Conservation (phyloP, 2,329 filamentous ascomycete genomes). For the Paramyrothecium roridum region DNA sequence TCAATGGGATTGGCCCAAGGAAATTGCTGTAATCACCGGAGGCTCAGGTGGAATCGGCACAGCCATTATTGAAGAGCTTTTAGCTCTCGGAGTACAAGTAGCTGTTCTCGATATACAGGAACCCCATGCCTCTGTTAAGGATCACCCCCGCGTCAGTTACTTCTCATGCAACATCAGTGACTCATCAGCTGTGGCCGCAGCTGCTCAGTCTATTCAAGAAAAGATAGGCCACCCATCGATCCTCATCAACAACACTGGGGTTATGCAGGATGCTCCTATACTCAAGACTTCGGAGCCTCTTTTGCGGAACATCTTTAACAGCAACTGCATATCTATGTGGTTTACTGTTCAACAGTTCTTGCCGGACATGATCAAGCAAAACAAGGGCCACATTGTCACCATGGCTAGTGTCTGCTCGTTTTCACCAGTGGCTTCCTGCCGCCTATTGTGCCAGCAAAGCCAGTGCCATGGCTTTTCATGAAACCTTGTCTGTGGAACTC, state of each 20-base stretch:
- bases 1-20: constrained; percentile 55
- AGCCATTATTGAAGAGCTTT: constrained; percentile 44
- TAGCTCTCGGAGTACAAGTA: constrained; percentile 48
- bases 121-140: neutral
- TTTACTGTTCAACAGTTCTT: constrained; percentile 60
- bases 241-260: constrained; percentile 65
- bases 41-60: constrained; percentile 67
- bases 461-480: constrained; percentile 60
- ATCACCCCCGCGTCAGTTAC: neutral
- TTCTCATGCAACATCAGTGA: neutral
- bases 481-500: constrained; percentile 54
- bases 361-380: constrained; percentile 52
- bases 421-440: constrained; percentile 49
- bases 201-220: constrained; percentile 44
- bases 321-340: constrained; percentile 64
- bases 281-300: neutral
- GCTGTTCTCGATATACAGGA: constrained; percentile 6
- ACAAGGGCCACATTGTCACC: constrained; percentile 68
- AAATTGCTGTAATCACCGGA: constrained; percentile 67
- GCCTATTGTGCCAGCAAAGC: constrained; percentile 64
- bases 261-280: constrained; percentile 38
- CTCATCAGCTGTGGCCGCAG: constrained; percentile 7
- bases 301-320: constrained; percentile 59
- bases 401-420: constrained; percentile 62
- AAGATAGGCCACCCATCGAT: constrained; percentile 58